phyloP scores from a whole-genome alignment of 441 rosid genomes.

The Gossypium schwendimanii region DNA sequence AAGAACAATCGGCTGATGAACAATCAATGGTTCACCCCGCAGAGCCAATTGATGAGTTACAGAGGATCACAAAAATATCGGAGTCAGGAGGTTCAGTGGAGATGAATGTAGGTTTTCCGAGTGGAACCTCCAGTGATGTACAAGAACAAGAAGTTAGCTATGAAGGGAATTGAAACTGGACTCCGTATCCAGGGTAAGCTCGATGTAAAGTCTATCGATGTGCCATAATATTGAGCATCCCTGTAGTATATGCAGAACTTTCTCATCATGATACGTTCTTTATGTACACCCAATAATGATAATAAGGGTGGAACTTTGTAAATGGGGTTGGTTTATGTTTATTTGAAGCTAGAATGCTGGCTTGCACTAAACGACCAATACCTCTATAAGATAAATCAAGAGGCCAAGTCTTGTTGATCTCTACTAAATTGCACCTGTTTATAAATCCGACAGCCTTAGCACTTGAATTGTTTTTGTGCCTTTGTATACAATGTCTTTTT shows the following conservation, averaged over 20 bases:
- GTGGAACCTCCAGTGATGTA: conserved; percentile 38
- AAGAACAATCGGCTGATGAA: conserved; percentile 47
- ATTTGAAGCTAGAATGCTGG: background rate
- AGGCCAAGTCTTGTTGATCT: background rate
- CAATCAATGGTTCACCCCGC: conserved; percentile 24
- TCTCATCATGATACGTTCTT: background rate
- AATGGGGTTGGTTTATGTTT: background rate
- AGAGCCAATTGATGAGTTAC: conserved; percentile 52
- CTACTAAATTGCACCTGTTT: background rate
- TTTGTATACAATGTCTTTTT: background rate
- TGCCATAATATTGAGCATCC: background rate
- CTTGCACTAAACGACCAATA: background rate
- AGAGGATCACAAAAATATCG: conserved; percentile 56
- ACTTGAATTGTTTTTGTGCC: no score
- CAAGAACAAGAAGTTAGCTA: conserved; percentile 33
- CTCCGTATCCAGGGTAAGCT: background rate
- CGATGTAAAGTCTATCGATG: background rate
- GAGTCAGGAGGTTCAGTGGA: conserved; percentile 47
- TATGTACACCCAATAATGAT: background rate
- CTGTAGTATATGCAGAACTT: background rate
- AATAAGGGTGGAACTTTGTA: background rate
- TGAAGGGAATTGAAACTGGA: conserved; percentile 26
- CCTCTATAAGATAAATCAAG: background rate
- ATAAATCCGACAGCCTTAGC: no score
- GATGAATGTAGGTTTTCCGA: conserved; percentile 32